phyloP scores from a whole-genome alignment of 106 monocot genomes.

The Ottelia alismoides region DNA sequence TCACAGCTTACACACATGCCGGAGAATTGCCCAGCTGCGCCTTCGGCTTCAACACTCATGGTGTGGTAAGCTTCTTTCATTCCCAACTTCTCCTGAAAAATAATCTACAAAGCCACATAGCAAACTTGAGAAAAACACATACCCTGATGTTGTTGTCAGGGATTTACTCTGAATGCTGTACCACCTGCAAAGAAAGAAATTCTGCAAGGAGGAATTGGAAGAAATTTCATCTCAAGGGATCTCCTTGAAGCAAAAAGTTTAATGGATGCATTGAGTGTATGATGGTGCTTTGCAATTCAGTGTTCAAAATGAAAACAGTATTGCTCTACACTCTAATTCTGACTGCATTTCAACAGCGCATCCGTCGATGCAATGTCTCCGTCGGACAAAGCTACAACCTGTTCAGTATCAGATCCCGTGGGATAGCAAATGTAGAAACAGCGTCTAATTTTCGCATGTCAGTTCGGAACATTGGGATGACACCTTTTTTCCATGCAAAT shows the following conservation, averaged over 20 bases:
- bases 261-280: constrained; percentile 41
- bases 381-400: constrained; percentile 83
- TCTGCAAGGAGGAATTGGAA: constrained; percentile 33
- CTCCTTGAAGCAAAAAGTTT: constrained; percentile 50
- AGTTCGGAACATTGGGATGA: constrained; percentile 45
- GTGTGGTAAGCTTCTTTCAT: constrained; percentile 37
- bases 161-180: constrained; percentile 66
- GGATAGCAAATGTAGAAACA: constrained; percentile 80
- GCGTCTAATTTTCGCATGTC: constrained; percentile 29
- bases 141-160: constrained; percentile 33
- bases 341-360: constrained; percentile 47
- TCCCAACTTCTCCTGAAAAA: too few species aligned
- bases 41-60: constrained; percentile 73
- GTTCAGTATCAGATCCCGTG: constrained; percentile 25
- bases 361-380: constrained; percentile 33
- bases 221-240: constrained; percentile 74
- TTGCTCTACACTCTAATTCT: neutral
- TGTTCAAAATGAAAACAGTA: neutral
- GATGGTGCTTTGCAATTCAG: neutral
- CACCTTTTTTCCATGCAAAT: constrained; percentile 85
- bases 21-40: constrained; percentile 89
- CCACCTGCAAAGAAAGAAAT: constrained; percentile 47
- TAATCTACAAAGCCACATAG: neutral
- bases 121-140: constrained; percentile 1
- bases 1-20: constrained; percentile 86